Conservation (phyloP, 2,329 filamentous ascomycete genomes). For the Salinomyces thailandicus region DNA sequence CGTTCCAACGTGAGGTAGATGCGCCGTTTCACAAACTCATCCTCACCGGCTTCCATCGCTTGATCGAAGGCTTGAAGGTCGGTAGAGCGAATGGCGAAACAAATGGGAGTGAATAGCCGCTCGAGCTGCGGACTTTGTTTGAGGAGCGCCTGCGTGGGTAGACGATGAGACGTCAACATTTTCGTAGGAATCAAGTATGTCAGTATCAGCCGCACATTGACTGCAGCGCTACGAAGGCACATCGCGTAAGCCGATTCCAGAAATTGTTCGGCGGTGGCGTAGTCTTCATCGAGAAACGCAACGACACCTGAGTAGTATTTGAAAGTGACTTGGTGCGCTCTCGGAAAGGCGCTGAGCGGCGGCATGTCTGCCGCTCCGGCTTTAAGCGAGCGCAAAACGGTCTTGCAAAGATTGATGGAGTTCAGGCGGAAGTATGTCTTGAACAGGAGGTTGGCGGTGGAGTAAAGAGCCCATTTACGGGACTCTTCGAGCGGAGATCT, state of each 20-base stretch:
- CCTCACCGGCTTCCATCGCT: constrained; percentile 69
- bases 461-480: constrained; percentile 96
- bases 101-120: constrained; percentile 66
- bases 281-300: constrained; percentile 91
- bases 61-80: constrained; percentile 76
- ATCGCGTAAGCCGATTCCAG: constrained; percentile 71
- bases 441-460: constrained; percentile 87
- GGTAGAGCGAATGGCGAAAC: constrained; percentile 67
- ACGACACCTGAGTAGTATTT: constrained; percentile 93
- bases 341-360: constrained; percentile 65
- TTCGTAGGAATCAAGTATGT: constrained; percentile 92
- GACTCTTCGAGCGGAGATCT: constrained; percentile 78
- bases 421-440: constrained; percentile 93
- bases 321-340: constrained; percentile 86
- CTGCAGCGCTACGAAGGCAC: constrained; percentile 53
- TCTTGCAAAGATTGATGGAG: constrained; percentile 78
- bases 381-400: constrained; percentile 72
- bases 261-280: constrained; percentile 68
- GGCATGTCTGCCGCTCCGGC: constrained; percentile 67
- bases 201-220: constrained; percentile 84
- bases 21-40: constrained; percentile 84
- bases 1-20: constrained; percentile 93
- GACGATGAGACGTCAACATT: constrained; percentile 72
- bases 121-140: constrained; percentile 66
- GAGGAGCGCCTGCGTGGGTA: constrained; percentile 64